Evolutionary conservation across 2,329 filamentous ascomycete genomes (phyloP), one percentile per base, ranked within the genome.

Genomic region (Monilinia laxa): DNA sequence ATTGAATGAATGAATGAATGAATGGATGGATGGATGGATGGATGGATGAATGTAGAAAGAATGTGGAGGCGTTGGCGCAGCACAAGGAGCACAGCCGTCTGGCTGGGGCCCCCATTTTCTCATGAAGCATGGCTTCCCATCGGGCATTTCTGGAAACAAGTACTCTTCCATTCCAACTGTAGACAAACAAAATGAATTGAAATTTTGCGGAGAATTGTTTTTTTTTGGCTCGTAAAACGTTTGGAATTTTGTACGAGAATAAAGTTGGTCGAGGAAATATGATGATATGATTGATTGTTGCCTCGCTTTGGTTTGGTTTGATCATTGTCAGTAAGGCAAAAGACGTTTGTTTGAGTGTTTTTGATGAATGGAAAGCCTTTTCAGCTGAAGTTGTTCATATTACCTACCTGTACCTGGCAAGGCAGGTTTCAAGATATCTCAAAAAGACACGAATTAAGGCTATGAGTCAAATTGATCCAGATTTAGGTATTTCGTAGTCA

Each of bases 81-180:
- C 14, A 62, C 35, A 38, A 53, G 18, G 4, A 42, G 49, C 59
- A 62, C 25, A 63, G 60, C 49, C 60, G 42, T 54, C 4, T 12
- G 14, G 45, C 20, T 28, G 20, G 4, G 25, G 42, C 5, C 25
- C 14, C 57, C 45, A 38, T 49, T 9, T 23, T 25, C 20, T 35
- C 31, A 6, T 35, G 31, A 35, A 35, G 31, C 10, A 49, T 62
- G 45, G 45, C 58, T 51, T 52, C 23, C 45, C 16, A 7, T 12
- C 38, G 49, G 60, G 49, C 49, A 54, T 54, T 53, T 63, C 55
- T 63, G 42, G 49, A 62, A 51, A 51, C 58, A 60, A 47, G 11
- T 14, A 35, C 18, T 54, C 12, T 25, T 35, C 31, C 31, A 35
- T 35, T 35, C 31, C 31, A 35, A 35, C 31, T 35, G 31, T 7